These are phyloP conservation scores for Vitis rupestris DNA, from an alignment of 164 flowering plant species.

Conservation along the genomic window DNA sequence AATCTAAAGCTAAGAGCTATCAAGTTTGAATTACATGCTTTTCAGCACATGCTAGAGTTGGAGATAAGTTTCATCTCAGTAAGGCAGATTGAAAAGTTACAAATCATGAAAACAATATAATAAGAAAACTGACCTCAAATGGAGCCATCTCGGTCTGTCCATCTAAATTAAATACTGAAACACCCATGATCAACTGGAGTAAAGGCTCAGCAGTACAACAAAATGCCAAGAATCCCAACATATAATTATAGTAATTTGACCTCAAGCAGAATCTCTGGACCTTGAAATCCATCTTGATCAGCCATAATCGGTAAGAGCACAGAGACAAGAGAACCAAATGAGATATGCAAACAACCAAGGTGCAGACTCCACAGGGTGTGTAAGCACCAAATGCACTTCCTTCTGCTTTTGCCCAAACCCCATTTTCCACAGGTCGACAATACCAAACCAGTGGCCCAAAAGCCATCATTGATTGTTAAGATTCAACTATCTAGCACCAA, in stretches of 20 bases:
- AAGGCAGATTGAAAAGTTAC: not conserved
- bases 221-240: slow-evolving; percentile 56
- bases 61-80: too few relatives aligned
- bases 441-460: slow-evolving; percentile 73
- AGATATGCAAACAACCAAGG: slow-evolving; percentile 63
- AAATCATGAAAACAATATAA: not conserved
- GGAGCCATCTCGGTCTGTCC: slow-evolving; percentile 70
- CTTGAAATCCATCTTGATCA: slow-evolving; percentile 40
- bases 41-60: too few relatives aligned
- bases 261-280: slow-evolving; percentile 59
- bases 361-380: slow-evolving; percentile 77
- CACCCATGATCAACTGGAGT: slow-evolving; percentile 61
- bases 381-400: slow-evolving; percentile 83
- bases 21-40: too few relatives aligned
- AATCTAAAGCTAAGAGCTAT: too few relatives aligned
- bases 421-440: slow-evolving; percentile 74
- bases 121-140: slow-evolving; percentile 58
- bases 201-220: slow-evolving; percentile 72
- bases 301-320: slow-evolving; percentile 70
- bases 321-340: slow-evolving; percentile 63
- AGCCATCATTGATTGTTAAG: slow-evolving; percentile 38
- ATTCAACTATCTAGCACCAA: not conserved
- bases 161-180: slow-evolving; percentile 62
- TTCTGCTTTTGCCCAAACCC: slow-evolving; percentile 62
- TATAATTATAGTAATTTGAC: slow-evolving; percentile 57